These are phyloP conservation scores for Athelia psychrophila DNA, from an alignment of 1,284 basidiomycete genomes.

Conservation along the genomic window DNA sequence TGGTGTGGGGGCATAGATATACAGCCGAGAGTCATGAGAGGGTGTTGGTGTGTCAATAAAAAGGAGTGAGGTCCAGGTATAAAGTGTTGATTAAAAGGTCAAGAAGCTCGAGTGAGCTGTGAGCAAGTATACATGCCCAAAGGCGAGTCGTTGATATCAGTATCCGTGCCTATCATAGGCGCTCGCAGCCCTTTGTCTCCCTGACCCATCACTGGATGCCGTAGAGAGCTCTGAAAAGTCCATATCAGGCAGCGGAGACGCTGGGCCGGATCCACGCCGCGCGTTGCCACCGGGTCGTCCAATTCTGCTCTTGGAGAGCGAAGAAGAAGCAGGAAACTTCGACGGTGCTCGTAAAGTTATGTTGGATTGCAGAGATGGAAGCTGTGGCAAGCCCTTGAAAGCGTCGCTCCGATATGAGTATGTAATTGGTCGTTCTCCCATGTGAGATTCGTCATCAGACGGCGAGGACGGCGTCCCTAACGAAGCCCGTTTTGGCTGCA, in stretches of 20 bases:
- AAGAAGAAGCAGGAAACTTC: slow-evolving; percentile 38
- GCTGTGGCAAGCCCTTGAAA: slow-evolving; percentile 37
- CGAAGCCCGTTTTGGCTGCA: slow-evolving; percentile 55
- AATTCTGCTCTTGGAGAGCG: slow-evolving; percentile 59
- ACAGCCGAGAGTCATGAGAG: too few species aligned
- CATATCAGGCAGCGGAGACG: not conserved
- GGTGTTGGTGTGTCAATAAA: too few species aligned
- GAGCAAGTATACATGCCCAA: too few species aligned
- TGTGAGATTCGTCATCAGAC: slow-evolving; percentile 23
- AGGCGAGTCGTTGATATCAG: not conserved
- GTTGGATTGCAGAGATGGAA: slow-evolving; percentile 42
- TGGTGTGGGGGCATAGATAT: too few species aligned
- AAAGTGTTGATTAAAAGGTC: too few species aligned
- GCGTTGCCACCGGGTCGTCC: slow-evolving; percentile 44
- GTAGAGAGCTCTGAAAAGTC: slow-evolving; percentile 13
- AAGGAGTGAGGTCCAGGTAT: slow-evolving; percentile 11
- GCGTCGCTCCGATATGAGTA: slow-evolving; percentile 31
- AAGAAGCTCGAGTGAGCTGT: too few species aligned
- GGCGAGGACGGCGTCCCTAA: slow-evolving; percentile 18
- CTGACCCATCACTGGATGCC: not conserved
- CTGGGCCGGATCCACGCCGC: slow-evolving; percentile 44
- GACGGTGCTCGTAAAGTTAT: slow-evolving; percentile 46
- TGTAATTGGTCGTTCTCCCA: slow-evolving; percentile 35
- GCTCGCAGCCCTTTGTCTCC: slow-evolving; percentile 14
- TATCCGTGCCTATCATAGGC: slow-evolving; percentile 15